Evolutionary conservation across 805 yeast genomes (phyloP).

Genomic region (Suhomyces vadensis): DNA sequence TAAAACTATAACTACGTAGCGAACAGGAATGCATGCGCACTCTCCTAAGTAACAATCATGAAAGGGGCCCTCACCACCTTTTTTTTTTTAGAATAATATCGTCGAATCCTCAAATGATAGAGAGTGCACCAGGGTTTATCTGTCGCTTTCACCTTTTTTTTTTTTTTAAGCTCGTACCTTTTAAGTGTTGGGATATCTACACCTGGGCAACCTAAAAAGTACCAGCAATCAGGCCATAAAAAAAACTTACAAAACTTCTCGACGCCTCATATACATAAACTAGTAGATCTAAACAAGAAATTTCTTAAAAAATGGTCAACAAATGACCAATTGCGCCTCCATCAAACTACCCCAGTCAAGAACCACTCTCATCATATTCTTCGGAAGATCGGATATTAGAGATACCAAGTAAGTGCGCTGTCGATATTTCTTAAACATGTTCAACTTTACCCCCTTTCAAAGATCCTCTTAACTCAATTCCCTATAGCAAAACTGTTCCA

Average conservation of each 20-base stretch:
- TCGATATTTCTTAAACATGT: too few relatives aligned
- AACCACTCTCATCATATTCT: too few relatives aligned
- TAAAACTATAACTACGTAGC: not conserved
- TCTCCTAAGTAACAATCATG: not conserved
- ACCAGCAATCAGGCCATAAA: not conserved
- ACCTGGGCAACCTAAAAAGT: not conserved
- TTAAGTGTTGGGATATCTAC: not conserved
- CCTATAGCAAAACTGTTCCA: not conserved
- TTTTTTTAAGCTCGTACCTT: not conserved
- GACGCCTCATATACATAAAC: too few relatives aligned
- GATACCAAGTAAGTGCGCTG: too few relatives aligned
- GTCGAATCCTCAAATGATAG: not conserved
- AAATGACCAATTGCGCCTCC: too few relatives aligned
- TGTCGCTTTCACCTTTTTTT: not conserved
- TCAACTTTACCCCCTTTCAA: too few relatives aligned
- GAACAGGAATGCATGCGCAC: slow-evolving; percentile 3
- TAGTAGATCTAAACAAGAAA: too few relatives aligned
- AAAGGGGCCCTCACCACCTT: not conserved
- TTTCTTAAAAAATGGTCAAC: too few relatives aligned
- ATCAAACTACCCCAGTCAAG: too few relatives aligned
- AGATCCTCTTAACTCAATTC: too few relatives aligned
- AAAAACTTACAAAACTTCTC: too few relatives aligned
- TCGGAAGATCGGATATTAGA: too few relatives aligned
- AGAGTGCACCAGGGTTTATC: not conserved
- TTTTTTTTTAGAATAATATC: not conserved